Conservation (phyloP, 116 monocot genomes). For the Papilionanthe hybrid region DNA sequence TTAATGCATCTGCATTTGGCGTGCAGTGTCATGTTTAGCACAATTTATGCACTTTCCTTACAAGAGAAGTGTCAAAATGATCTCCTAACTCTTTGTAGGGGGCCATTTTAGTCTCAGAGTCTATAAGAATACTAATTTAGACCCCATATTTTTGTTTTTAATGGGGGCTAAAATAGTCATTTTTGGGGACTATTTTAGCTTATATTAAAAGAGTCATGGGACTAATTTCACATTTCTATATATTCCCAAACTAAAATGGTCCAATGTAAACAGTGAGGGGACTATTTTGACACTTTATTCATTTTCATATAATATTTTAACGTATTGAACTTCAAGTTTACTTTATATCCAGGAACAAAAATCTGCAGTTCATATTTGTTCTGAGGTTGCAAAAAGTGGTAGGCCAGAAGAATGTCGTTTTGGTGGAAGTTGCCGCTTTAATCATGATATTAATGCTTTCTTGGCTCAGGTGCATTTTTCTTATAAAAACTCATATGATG, state of each 20-base stretch:
- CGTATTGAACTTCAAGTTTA: not conserved
- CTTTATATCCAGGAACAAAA: conserved; percentile 47
- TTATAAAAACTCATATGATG: not conserved
- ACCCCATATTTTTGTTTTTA: too few species aligned
- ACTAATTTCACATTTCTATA: too few species aligned
- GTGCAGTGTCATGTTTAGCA: not conserved
- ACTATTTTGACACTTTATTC: too few species aligned
- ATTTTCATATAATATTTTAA: not conserved
- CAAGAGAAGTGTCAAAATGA: too few species aligned
- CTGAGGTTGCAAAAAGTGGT: conserved; percentile 59
- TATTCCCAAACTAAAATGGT: too few species aligned
- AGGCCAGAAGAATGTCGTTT: conserved; percentile 51
- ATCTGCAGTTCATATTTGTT: conserved; percentile 60
- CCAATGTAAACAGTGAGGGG: too few species aligned
- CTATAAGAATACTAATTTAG: too few species aligned
- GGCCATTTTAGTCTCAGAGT: too few species aligned
- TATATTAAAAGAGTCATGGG: too few species aligned
- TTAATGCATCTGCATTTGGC: not conserved
- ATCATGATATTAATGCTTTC: conserved; percentile 77
- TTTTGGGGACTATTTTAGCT: too few species aligned
- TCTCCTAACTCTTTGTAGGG: too few species aligned
- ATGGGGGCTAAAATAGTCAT: too few species aligned
- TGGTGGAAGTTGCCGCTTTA: conserved; percentile 65
- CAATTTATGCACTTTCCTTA: not conserved
- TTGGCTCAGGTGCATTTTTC: conserved; percentile 49